Base-by-base conservation (phyloP, 192 early-diverging fungal genomes). In the Umbelopsis sp. region DNA sequence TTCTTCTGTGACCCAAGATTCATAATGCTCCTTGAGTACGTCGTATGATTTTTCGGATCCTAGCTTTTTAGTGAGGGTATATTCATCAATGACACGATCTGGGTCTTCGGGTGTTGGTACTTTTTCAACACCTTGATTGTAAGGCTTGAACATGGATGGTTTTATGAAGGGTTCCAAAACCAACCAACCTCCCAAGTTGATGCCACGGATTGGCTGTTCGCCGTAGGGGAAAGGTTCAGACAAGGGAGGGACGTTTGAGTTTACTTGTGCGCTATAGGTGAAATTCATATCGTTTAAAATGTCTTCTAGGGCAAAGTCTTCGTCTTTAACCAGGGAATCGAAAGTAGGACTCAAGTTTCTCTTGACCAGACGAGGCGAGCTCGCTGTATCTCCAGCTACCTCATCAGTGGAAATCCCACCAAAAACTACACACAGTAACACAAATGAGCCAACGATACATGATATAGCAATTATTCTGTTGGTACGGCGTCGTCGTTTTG, bases 111-210 rank as follows among this genome's bases (percentile, higher is more conserved):
- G 55, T 21, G 23, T 52, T 3, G 49, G 49, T 5, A 61, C 18
- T 30, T 61, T 61, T 25, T 66, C 65, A n/a, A 53, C 44, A 6
- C 51, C 52, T 18, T 52, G 45, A 48, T 78, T 74, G 52, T 77
- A 75, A 2, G 75, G 81, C 10, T 74, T 48, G 67, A 85, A 84
- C 30, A 84, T 64, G 9, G 78, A 81, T 8, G 84, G 84, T 8
- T 67, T 83, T 61, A 84, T 78, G 52, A 78, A 81, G 0, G 80
- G 69, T 72, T 91, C 90, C 8, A 89, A 80, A 25, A 91, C 88
- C 51, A 91, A 82, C 58, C 87, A 85, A 16, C 90, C 88, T 48
- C 90, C 87, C 2, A 91, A 69, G 44, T 90, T 91, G 46, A 90
- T 88, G 4, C 90, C 90, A 8, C 88, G 81, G 46, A 90, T 86